Percentiles rank a stretch among this genome's conserved stretches.
Conservation (phyloP, 2,329 filamentous ascomycete species). For the Talaromyces sp. region DNA sequence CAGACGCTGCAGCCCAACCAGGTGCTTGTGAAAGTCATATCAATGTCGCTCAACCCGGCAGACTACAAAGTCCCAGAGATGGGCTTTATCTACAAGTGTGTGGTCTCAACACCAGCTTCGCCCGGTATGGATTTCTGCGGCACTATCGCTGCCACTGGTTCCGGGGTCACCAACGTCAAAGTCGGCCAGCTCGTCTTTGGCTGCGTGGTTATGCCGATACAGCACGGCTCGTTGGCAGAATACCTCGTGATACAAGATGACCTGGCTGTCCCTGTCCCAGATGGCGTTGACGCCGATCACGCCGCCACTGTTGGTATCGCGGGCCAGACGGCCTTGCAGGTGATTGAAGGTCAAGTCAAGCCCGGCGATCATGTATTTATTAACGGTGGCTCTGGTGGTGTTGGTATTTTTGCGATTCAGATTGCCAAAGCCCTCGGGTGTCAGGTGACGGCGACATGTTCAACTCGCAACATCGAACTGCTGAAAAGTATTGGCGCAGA, state of each 20-base stretch:
- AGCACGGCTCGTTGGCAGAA: conserved; percentile 41
- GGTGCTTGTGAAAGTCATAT: conserved; percentile 51
- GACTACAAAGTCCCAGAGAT: conserved; percentile 60
- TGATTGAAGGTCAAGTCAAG: conserved; percentile 42
- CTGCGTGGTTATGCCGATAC: conserved; percentile 19
- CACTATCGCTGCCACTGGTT: conserved; percentile 33
- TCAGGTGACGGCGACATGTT: conserved; percentile 55
- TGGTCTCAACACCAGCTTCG: conserved; percentile 39
- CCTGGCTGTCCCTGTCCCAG: conserved; percentile 36
- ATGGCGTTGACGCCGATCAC: conserved; percentile 36
- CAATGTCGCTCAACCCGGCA: conserved; percentile 53
- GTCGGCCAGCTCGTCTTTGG: conserved; percentile 45
- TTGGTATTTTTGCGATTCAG: conserved; percentile 56
- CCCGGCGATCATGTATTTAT: conserved; percentile 55
- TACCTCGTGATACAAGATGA: conserved; percentile 33
- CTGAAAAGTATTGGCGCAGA: conserved; percentile 57
- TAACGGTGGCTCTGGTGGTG: conserved; percentile 60
- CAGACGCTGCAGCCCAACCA: conserved; percentile 35
- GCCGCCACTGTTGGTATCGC: conserved; percentile 42
- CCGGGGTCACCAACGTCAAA: conserved; percentile 14
- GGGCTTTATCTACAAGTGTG: conserved; percentile 32
- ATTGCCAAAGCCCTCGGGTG: conserved; percentile 57
- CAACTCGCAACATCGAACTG: conserved; percentile 50
- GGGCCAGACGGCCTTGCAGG: conserved; percentile 45
- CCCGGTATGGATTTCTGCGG: conserved; percentile 50